Evolutionary conservation across 2,329 filamentous ascomycete species (phyloP).

Genomic region (Teratosphaeria gauchensis): DNA sequence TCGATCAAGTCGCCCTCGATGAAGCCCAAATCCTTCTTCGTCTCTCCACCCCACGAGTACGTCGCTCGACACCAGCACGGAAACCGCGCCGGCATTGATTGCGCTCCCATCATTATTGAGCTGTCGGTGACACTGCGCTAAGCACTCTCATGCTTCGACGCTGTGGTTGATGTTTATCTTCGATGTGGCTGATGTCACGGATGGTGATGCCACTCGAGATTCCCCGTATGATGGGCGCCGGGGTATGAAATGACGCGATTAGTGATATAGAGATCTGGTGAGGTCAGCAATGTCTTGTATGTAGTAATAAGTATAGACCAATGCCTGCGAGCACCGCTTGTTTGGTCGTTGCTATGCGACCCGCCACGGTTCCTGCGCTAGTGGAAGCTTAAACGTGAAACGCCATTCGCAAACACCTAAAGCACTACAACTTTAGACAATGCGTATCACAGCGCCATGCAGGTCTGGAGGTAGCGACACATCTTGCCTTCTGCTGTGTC

Average conservation of each 20-base stretch:
- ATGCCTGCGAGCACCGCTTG: background rate
- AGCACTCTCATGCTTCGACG: background rate
- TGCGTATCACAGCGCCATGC: background rate
- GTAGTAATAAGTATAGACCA: background rate
- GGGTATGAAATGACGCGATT: background rate
- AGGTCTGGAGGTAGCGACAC: background rate
- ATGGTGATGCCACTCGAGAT: background rate
- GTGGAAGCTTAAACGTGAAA: background rate
- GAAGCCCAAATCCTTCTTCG: conserved; percentile 89
- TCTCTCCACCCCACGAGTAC: conserved; percentile 43
- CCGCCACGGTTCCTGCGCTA: background rate
- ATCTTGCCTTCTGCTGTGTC: too few relatives aligned
- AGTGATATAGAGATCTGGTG: background rate
- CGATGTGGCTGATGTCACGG: background rate
- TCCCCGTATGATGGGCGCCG: background rate
- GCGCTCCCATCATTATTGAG: conserved; percentile 3
- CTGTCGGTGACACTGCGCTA: background rate
- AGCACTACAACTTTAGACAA: background rate
- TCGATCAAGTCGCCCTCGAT: conserved; percentile 97
- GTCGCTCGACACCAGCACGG: conserved; percentile 32
- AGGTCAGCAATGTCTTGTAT: background rate
- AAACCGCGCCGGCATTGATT: conserved; percentile 22
- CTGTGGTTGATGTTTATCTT: background rate
- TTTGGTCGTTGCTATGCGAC: background rate
- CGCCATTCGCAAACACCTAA: background rate